phyloP scores from a whole-genome alignment of 192 early-diverging fungal genomes.

The Coemansia biformis region DNA sequence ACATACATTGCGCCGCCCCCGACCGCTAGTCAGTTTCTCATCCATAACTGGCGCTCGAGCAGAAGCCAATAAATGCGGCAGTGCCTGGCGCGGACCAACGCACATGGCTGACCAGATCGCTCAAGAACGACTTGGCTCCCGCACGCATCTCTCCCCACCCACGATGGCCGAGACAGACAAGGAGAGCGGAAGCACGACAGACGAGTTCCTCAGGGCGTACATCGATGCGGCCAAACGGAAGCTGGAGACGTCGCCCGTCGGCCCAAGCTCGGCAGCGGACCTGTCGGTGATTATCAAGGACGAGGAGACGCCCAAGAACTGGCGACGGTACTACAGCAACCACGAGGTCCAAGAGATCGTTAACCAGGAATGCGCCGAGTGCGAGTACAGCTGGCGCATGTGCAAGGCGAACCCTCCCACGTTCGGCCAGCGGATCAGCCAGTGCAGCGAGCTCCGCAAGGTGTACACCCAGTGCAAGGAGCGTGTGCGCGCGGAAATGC shows the following conservation, averaged over 20 bases:
- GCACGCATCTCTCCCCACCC: no score
- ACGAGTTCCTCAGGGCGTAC: slow-evolving; percentile 38
- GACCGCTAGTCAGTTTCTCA: no score
- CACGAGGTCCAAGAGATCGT: slow-evolving; percentile 37
- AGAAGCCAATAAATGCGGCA: no score
- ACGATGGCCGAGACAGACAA: slow-evolving; percentile 4
- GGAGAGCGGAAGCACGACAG: slow-evolving; percentile 1
- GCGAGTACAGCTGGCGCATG: not conserved
- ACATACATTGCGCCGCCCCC: not conserved
- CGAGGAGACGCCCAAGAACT: slow-evolving; percentile 19
- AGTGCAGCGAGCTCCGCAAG: not conserved
- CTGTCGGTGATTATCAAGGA: slow-evolving; percentile 24
- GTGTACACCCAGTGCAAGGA: not conserved
- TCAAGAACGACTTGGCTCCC: no score
- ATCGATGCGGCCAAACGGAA: slow-evolving; percentile 25
- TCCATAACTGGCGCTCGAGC: no score
- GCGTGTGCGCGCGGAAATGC: not conserved
- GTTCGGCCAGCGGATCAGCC: slow-evolving; percentile 1
- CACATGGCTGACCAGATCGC: no score
- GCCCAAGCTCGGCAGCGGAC: slow-evolving; percentile 14
- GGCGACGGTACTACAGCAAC: slow-evolving; percentile 30
- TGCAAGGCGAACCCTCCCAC: not conserved
- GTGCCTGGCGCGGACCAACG: no score
- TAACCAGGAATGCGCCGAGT: slow-evolving; percentile 16
- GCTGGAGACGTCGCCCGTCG: slow-evolving; percentile 21